Evolutionary conservation across 345 rosid genomes (phyloP).

Genomic region (Capsella bursapastoris): DNA sequence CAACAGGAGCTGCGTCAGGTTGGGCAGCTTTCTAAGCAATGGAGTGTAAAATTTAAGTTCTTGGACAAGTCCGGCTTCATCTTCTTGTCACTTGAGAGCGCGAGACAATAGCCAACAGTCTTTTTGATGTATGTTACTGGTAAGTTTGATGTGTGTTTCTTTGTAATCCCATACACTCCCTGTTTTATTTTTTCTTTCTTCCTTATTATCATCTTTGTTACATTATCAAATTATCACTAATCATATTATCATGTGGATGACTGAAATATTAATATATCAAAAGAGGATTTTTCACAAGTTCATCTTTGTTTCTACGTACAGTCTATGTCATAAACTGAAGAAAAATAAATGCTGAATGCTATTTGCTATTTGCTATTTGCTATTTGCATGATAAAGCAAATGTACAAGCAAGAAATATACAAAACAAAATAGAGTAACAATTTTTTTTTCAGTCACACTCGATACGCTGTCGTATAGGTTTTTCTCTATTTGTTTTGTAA

Average conservation of each 20-base stretch:
- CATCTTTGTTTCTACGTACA: background rate
- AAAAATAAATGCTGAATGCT: background rate
- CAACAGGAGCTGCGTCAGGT: conserved; percentile 80
- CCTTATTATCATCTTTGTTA: conserved; percentile 19
- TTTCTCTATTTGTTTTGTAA: background rate
- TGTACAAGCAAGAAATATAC: too few species aligned
- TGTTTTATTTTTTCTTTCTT: conserved; percentile 25
- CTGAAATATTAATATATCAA: conserved; percentile 14
- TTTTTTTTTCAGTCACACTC: background rate
- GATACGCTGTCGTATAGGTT: background rate
- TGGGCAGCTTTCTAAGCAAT: conserved; percentile 92
- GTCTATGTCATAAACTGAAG: background rate
- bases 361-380: background rate
- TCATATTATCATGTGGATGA: background rate
- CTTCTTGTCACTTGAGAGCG: conserved; percentile 37
- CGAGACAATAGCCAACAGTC: conserved; percentile 12
- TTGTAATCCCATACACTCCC: conserved; percentile 9
- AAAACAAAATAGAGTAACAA: too few species aligned
- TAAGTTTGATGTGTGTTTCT: conserved; percentile 39
- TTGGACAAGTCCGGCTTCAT: conserved; percentile 43
- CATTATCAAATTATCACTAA: background rate
- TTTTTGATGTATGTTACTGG: conserved; percentile 31
- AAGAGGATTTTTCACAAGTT: background rate
- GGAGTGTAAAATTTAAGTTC: conserved; percentile 76
- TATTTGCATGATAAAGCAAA: background rate